These are phyloP conservation scores for Spergularia bocconei DNA, from an alignment of 148 eudicot genomes.

Conservation along the genomic window DNA sequence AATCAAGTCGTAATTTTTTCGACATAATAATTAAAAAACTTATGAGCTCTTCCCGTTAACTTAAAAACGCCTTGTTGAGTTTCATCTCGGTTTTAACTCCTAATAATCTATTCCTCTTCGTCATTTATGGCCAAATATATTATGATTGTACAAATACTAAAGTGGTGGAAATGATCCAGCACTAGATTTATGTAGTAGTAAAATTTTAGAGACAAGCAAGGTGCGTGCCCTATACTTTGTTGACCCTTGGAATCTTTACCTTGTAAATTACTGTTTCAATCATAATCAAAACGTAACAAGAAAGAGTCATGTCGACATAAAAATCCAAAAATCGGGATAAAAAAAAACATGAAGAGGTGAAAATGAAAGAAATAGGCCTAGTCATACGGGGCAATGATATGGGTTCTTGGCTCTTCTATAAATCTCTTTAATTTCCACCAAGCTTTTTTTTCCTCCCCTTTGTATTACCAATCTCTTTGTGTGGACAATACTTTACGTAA, in stretches of 20 bases:
- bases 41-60: too few species aligned
- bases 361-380: slow-evolving; percentile 7
- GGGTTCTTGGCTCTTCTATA: slow-evolving; percentile 25
- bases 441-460: slow-evolving; percentile 5
- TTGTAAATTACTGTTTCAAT: slow-evolving; percentile 22
- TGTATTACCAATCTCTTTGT: neutral
- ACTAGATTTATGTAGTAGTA: too few species aligned
- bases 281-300: neutral
- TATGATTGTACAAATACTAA: too few species aligned
- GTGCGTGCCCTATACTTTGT: neutral
- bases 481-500: slow-evolving; percentile 36
- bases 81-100: too few species aligned
- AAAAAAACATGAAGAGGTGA: neutral
- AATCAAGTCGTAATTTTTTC: too few species aligned
- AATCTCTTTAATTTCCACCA: slow-evolving; percentile 24
- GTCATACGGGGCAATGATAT: slow-evolving; percentile 18
- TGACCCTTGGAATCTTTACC: slow-evolving; percentile 22
- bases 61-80: too few species aligned
- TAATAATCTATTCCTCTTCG: too few species aligned
- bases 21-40: too few species aligned
- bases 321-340: neutral
- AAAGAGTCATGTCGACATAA: slow-evolving; percentile 7
- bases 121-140: too few species aligned
- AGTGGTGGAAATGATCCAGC: too few species aligned
- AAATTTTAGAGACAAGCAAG: neutral